Evolutionary conservation across 73 alveolate species (phyloP).

Genomic region (Tetrahymena malaccensis): DNA sequence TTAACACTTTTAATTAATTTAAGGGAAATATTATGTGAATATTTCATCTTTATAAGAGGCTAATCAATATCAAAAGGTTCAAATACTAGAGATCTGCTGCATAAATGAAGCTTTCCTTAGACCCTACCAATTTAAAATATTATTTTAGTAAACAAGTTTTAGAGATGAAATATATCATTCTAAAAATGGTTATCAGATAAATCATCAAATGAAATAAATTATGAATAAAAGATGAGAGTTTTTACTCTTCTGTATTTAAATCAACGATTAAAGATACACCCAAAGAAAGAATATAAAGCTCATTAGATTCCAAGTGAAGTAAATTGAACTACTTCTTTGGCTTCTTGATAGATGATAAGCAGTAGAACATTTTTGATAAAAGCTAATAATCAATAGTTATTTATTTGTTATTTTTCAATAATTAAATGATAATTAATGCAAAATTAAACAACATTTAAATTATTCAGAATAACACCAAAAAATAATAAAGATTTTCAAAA

Average conservation of each 20-base stretch:
- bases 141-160: not conserved
- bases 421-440: not conserved
- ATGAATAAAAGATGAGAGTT: not conserved
- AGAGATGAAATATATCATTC: too few species aligned
- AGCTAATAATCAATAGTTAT: not conserved
- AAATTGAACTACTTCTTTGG: slow-evolving; percentile 26
- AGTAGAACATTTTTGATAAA: slow-evolving; percentile 12
- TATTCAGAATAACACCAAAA: not conserved
- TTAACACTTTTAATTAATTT: slow-evolving; percentile 22
- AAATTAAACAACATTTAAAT: not conserved
- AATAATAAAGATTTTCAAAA: not conserved
- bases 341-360: slow-evolving; percentile 16
- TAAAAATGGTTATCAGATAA: not conserved
- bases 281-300: not conserved
- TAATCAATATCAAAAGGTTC: slow-evolving; percentile 28
- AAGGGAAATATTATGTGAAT: slow-evolving; percentile 24
- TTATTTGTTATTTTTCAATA: not conserved
- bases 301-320: slow-evolving; percentile 25
- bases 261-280: slow-evolving; percentile 7
- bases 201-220: too few species aligned
- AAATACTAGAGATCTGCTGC: slow-evolving; percentile 45
- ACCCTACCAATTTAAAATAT: not conserved
- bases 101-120: slow-evolving; percentile 47
- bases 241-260: slow-evolving; percentile 19
- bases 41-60: slow-evolving; percentile 45